These are phyloP conservation scores for Cytidiella melzeri DNA, from an alignment of 768 basidiomycete species.

Conservation along the genomic window DNA sequence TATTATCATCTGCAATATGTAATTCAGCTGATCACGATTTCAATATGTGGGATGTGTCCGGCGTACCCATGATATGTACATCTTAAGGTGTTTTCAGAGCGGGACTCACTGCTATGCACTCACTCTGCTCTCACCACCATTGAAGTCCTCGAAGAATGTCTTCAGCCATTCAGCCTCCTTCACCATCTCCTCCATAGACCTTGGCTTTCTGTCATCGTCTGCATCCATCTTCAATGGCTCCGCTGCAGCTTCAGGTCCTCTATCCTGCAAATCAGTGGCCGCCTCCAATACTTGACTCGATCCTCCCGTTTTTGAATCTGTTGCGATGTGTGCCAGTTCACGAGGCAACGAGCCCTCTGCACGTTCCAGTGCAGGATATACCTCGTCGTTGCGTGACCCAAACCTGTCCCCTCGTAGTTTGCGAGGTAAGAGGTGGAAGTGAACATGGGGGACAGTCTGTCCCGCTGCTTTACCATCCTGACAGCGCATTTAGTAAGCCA, in stretches of 20 bases:
- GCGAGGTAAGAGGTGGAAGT: conserved; percentile 90
- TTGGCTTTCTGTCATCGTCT: conserved; percentile 39
- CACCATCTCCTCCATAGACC: conserved; percentile 48
- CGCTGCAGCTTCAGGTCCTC: conserved; percentile 11
- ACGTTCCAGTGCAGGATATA: conserved; percentile 74
- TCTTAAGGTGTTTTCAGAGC: too few species aligned
- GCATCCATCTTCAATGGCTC: conserved; percentile 33
- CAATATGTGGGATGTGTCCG: too few species aligned
- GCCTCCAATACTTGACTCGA: too few species aligned
- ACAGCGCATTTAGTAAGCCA: not conserved
- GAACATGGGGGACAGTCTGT: conserved; percentile 88
- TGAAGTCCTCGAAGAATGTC: conserved; percentile 33
- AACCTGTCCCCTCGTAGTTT: conserved; percentile 64
- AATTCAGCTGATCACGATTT: too few species aligned
- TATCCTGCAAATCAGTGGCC: too few species aligned
- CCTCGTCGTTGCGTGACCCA: conserved; percentile 53
- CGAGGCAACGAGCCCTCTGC: conserved; percentile 47
- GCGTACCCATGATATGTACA: too few species aligned
- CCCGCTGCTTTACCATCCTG: conserved; percentile 88
- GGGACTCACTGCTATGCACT: too few species aligned
- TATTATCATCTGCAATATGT: too few species aligned
- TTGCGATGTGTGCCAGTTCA: conserved; percentile 24
- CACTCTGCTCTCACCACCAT: too few species aligned
- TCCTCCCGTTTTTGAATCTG: not conserved
- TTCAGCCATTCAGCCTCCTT: conserved; percentile 46